phyloP scores from a whole-genome alignment of 2,329 filamentous ascomycete species.

The Botrytis paeoniae region DNA sequence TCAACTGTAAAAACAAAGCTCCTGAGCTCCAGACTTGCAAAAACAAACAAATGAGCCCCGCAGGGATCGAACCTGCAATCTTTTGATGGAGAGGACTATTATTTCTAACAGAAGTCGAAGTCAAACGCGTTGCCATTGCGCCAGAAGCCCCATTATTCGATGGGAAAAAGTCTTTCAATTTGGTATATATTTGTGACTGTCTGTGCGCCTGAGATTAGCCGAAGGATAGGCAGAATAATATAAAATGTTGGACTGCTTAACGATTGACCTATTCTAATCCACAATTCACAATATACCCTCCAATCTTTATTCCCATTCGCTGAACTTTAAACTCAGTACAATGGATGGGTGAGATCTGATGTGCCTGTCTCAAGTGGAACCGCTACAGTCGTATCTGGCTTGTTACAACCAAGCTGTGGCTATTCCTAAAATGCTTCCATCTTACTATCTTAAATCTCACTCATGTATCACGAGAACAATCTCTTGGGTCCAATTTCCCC shows the following conservation, averaged over 20 bases:
- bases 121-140: background rate
- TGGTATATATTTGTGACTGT: fast-evolving
- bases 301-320: background rate
- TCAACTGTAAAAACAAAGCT: background rate
- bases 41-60: background rate
- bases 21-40: background rate
- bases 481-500: background rate
- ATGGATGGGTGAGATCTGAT: background rate
- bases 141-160: background rate
- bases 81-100: background rate
- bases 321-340: background rate
- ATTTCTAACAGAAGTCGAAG: background rate
- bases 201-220: background rate
- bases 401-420: background rate
- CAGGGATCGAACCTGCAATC: background rate
- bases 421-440: background rate
- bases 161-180: fast-evolving
- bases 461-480: constrained; percentile 12
- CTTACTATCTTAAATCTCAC: constrained; percentile 1
- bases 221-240: background rate
- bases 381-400: background rate
- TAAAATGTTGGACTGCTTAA: background rate
- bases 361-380: background rate
- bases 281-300: background rate
- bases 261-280: background rate